phyloP scores from a whole-genome alignment of 2,329 filamentous ascomycete genomes.

The Diplodia scrobiculata region DNA sequence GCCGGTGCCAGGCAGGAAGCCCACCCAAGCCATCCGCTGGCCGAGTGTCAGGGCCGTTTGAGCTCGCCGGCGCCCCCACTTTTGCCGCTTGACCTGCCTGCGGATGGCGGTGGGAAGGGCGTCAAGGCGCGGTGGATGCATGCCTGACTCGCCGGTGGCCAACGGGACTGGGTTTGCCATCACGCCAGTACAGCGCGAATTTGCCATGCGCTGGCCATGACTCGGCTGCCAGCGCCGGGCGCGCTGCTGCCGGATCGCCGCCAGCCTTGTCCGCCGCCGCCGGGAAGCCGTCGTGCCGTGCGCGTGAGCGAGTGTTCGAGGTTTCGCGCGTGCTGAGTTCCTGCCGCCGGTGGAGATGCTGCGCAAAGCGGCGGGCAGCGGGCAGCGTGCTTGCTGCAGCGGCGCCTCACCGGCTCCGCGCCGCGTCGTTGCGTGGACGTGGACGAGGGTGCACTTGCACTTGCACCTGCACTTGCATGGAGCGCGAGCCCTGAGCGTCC shows the following conservation, averaged over 20 bases:
- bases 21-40: slow-evolving; percentile 13
- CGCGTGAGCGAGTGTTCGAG: too few relatives aligned
- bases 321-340: too few relatives aligned
- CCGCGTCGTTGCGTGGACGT: slow-evolving; percentile 2
- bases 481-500: slow-evolving; percentile 16
- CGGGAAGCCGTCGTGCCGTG: not conserved
- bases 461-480: slow-evolving; percentile 13
- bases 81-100: slow-evolving; percentile 30
- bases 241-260: not conserved
- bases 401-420: slow-evolving; percentile 10
- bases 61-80: slow-evolving; percentile 19
- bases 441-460: not conserved
- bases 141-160: slow-evolving; percentile 26
- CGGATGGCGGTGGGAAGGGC: slow-evolving; percentile 29
- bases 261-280: slow-evolving; percentile 16
- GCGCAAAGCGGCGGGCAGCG: slow-evolving; percentile 1
- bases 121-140: slow-evolving; percentile 23
- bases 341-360: not conserved
- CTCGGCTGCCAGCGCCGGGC: slow-evolving; percentile 12
- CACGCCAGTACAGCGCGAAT: slow-evolving; percentile 28
- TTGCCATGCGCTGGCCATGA: slow-evolving; percentile 25
- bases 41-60: slow-evolving; percentile 26
- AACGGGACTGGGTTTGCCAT: slow-evolving; percentile 9
- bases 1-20: slow-evolving; percentile 11
- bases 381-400: not conserved